These are phyloP conservation scores for Yamadazyma jaroonii DNA, from an alignment of 1,139 yeast genomes.

Conservation along the genomic window DNA sequence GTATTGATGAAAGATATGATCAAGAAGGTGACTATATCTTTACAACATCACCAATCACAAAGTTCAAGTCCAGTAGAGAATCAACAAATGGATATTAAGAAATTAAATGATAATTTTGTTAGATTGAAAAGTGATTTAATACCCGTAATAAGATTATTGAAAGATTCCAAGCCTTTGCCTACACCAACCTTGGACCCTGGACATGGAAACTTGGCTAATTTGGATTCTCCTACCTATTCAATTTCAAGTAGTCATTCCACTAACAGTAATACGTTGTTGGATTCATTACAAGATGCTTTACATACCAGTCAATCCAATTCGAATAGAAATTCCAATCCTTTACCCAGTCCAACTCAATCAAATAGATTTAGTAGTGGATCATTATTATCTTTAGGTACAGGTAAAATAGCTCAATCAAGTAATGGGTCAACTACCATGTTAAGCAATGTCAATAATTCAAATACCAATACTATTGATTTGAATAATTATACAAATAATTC, in stretches of 20 bases:
- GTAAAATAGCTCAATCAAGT: constrained; percentile 33
- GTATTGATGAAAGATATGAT: constrained; percentile 39
- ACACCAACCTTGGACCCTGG: constrained; percentile 51
- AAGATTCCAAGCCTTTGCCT: constrained; percentile 57
- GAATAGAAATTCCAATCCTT: constrained; percentile 13
- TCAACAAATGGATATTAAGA: constrained; percentile 30
- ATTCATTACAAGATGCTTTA: constrained; percentile 13
- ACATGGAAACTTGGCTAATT: constrained; percentile 18
- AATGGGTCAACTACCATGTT: constrained; percentile 3
- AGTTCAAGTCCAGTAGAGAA: constrained; percentile 20
- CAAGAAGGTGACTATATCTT: constrained; percentile 20
- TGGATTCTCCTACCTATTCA: constrained; percentile 36
- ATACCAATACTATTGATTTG: not conserved
- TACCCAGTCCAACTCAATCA: constrained; percentile 41
- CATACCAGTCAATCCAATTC: constrained; percentile 9
- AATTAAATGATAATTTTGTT: constrained; percentile 46
- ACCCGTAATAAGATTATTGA: constrained; percentile 49
- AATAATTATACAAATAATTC: not conserved
- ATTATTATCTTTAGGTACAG: constrained; percentile 41
- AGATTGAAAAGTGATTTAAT: constrained; percentile 51
- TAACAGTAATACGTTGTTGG: constrained; percentile 13
- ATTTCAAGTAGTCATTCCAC: constrained; percentile 19
- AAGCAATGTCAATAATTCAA: constrained; percentile 1
- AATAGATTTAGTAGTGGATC: constrained; percentile 42
- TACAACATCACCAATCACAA: constrained; percentile 20